A percentile compares a stretch with the other conserved stretches of the same genome.
Evolutionary conservation across 371 early-diverging fungal genomes (phyloP).

Genomic region (Batkoa obscura): DNA sequence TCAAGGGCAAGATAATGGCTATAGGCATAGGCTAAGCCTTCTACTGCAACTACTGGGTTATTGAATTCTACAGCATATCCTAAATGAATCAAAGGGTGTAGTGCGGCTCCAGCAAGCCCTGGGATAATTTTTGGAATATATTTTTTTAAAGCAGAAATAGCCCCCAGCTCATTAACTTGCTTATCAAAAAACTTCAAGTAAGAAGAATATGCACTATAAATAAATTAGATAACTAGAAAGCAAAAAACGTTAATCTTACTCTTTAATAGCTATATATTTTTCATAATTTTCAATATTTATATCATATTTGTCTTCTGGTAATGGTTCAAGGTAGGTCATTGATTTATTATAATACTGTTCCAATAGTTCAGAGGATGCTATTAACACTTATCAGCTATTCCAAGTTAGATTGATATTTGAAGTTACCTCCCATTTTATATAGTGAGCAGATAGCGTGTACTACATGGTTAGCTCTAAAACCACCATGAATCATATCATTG

Average conservation of each 20-base stretch:
- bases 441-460: conserved; percentile 5
- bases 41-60: not conserved
- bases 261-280: too few relatives aligned
- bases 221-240: too few relatives aligned
- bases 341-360: too few relatives aligned
- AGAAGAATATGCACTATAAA: not conserved
- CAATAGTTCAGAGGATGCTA: too few relatives aligned
- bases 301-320: too few relatives aligned
- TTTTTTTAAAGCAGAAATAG: not conserved
- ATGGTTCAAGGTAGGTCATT: too few relatives aligned
- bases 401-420: too few relatives aligned
- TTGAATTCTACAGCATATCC: conserved; percentile 8
- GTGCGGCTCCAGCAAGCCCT: conserved; percentile 1
- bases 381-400: too few relatives aligned
- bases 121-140: conserved; percentile 2
- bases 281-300: too few relatives aligned
- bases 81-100: conserved; percentile 8
- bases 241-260: too few relatives aligned
- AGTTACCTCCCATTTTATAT: conserved; percentile 6
- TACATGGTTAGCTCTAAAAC: conserved; percentile 6
- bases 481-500: not conserved
- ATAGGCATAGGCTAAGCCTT: conserved; percentile 7
- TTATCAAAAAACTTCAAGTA: conserved; percentile 5
- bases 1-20: not conserved
- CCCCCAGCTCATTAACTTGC: not conserved